Base-by-base conservation (phyloP, 176 grass and related monocot species). In the Pontederia crassipes region DNA sequence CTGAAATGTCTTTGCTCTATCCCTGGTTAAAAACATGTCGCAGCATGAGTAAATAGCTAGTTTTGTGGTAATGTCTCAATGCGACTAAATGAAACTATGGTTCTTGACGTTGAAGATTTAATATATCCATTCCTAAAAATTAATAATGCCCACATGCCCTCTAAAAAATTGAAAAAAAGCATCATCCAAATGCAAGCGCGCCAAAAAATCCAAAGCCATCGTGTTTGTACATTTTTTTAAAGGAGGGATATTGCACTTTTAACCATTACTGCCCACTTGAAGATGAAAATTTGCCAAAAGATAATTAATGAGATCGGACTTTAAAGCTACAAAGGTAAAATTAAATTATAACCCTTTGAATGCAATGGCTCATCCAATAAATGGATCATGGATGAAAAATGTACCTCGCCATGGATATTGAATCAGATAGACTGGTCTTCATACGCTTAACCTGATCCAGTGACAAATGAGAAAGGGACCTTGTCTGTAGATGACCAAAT, bases 401-500 rank as follows among this genome's bases (percentile, higher is more conserved):
- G 1, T 48, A 95, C 90, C 72, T 85, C 17, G 85, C 85, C 71
- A 63, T 95, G 62, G 46, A 45, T 10, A 74, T 70, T 52, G 71
- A 60, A 16, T 89, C 85, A 9, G 52, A 40, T 20, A 89, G 35
- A 74, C 52, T 83, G 45, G 64, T 54, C 49, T 84, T 87, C 65
- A 89, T 76, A 65, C 85, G 79, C 59, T 77, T 81, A 52, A 95
- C 70, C 47, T 89, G 85, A 17, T 89, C 85, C 0, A 63, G 28
- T 17, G 66, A 71, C 32, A 71, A 66, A 59, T 29, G 58, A 3
- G 82, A 59, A 46, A 72, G 62, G 35, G 62, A 72, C 69, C 77
- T 91, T 27, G 78, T 78, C 54, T 78, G 71, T 70, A 61, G 49
- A 8, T 67, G 54, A 48, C 69, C 70, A 64, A 81, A 78, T 17